Base-by-base conservation (phyloP, 2,329 filamentous ascomycete genomes). In the Cercospora nicotianae region DNA sequence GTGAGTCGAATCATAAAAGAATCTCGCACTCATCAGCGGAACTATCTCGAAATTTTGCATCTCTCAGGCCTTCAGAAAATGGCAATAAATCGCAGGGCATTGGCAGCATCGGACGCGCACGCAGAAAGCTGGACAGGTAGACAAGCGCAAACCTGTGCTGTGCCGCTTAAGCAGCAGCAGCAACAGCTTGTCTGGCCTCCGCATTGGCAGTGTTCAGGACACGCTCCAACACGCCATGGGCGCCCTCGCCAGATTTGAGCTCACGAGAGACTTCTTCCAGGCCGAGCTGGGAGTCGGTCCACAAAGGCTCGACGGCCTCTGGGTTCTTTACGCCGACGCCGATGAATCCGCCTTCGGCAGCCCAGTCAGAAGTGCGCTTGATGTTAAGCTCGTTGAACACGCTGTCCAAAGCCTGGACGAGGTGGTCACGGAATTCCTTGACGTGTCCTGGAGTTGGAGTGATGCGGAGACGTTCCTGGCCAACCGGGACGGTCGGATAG, bases 401-500 rank as follows among this genome's bases (percentile, higher is more conserved):
- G 74, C 88, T 87, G 74, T 97, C 92, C 36, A 99, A 83, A 5
- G 94, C 93, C 68, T 89, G 81, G 30, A 97, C 89, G 4, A 99
- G 89, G 75, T 96, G 89, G 72, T 96, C 91, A 70, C 93, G 92
- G 82, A 91, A 93, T 74, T 92, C 88, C 81, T 91, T 91, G 65
- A 87, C 88, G 80, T 99, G 95, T 53, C 95, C 95, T 0, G 95
- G 95, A 0, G 95, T 99, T 0, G 95, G 95, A 1, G 95, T 99
- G 80, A 99, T 93, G 73, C 95, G 91, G 66, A 99, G 90, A 67
- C 95, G 90, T 81, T 99, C 95, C 83, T 99, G 94, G n/a, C 95
- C 95, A 6, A 96, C 93, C 2, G 95, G 95, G 2, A 99, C 95
- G 62, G 95, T 99, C 2, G 95, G 95, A 82, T 98, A 98, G 83